Evolutionary conservation across 345 rosid species (phyloP), one percentile per base, ranked within the genome.

Genomic region (Boechera divaricarpa): DNA sequence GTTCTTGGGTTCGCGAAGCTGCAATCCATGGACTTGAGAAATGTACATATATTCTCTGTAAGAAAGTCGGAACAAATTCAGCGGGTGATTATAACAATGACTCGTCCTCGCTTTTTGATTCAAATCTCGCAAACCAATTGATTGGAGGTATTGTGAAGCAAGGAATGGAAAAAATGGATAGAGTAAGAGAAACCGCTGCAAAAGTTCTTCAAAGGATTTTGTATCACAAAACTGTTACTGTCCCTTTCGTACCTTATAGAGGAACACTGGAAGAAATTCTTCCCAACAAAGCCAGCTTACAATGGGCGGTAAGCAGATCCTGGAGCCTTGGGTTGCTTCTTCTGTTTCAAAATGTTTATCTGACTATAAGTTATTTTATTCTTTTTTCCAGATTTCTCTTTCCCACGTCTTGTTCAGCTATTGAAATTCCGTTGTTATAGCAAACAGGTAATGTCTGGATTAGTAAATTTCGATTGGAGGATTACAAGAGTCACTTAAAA

Each of bases 1-100:
- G 98, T 74, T 94, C 97, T 65, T 94, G 98, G 98, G 90, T 94
- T 79, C 94, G 98, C 76, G 97, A 91, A 81, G 98, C 97, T 82
- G 94, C 97, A 71, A 83, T 91, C 81, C 81, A 90, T 82, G 97
- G 97, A 70, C 91, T 91, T 63, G 93, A 90, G 82, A 87, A 70
- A 73, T 94, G 96, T 81, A 70, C 90, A 70, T 85, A 82, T 76
- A 86, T 94, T 76, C 94, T 94, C 51, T 90, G 94, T 67, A 73
- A 77, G 73, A 80, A 79, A 61, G 75, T 36, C 55, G 65, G 71
- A n/a, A 77, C 71, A 29, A 59, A 60, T 47, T 51, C 87, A 75
- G 41, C 31, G 5, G 70, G 41, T 35, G 77, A 63, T 75, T 79
- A 80, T 59, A 77, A 69, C 65, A 71, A 72, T 15, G 71, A 80